These are phyloP conservation scores for Leccinum variicolor DNA, from an alignment of 768 basidiomycete genomes.

Conservation along the genomic window DNA sequence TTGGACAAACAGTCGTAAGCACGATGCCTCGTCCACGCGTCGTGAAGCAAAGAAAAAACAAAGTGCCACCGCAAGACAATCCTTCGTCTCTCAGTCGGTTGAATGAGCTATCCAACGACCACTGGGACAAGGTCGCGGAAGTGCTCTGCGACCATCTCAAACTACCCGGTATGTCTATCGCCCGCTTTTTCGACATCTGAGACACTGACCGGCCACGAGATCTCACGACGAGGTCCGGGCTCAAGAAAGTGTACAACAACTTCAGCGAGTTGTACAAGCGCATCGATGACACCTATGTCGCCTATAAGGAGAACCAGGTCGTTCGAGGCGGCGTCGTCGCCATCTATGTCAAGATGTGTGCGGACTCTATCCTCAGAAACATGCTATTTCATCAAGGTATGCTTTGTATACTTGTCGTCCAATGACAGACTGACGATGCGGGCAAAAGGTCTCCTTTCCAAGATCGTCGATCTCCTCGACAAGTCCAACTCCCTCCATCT, in stretches of 20 bases:
- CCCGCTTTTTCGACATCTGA: neutral
- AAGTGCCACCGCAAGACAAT: neutral
- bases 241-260: constrained; percentile 58
- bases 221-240: constrained; percentile 44
- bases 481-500: constrained; percentile 43
- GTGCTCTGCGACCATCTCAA: constrained; percentile 47
- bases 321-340: neutral
- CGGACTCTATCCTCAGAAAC: constrained; percentile 54
- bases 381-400: constrained; percentile 51
- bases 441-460: constrained; percentile 45
- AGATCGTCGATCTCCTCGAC: constrained; percentile 50
- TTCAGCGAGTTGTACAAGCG: constrained; percentile 24
- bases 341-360: constrained; percentile 7
- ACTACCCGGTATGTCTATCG: constrained; percentile 45
- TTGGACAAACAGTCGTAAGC: too few relatives aligned
- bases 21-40: constrained; percentile 22
- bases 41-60: constrained; percentile 18
- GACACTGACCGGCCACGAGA: neutral
- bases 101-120: constrained; percentile 26
- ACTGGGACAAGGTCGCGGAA: constrained; percentile 45
- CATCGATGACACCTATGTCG: constrained; percentile 36
- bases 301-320: neutral
- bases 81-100: neutral
- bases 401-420: neutral
- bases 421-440: neutral